Base-by-base conservation (phyloP, 1,284 basidiomycete genomes). In the Leccinum ponderosum region DNA sequence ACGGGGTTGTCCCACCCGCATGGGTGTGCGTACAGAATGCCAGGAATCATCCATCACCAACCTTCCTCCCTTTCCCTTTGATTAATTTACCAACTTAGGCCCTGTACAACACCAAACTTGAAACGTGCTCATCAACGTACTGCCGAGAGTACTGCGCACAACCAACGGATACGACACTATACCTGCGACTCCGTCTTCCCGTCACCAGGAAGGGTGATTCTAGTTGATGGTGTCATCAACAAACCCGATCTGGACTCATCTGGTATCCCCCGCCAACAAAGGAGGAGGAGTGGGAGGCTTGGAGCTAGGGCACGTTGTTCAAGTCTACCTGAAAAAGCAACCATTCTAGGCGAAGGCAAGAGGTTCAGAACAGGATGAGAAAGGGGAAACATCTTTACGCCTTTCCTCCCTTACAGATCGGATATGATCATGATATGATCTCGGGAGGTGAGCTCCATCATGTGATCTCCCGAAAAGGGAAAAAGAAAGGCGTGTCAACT, bases 141-240 rank as follows among this genome's bases (percentile, higher is more conserved):
- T 50, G 25, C 25, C 15, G 35, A 25, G 27, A 62, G 55, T 42
- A 47, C 15, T 47, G 60, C 52, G 31, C 60, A 52, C 14, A 33
- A 15, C 33, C 31, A 27, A 62, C 35, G n/a, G 25, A 25, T 25
- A 39, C 42, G 11, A 25, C 33, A 17, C 20, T 12, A 17, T 20
- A 47, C 17, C 33, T 20, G 42, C 20, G 9, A 27, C 17, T 6
- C 2, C 3, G 44, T 20, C 17, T 20, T 20, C 12, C 44, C 44
- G 44, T 17, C 9, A 47, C 44, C 44, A 12, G n/a, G 17, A 47
- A 20, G 17, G 44, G 44, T 7, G 17, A 20, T 12, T 20, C 11
- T n/a, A n/a, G 37, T 39, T n/a, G 37, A n/a, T 39, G 37, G 42
- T 20, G 42, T 47, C 5, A 17, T 44, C 39, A 42, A 5, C n/a